phyloP scores from a whole-genome alignment of 2,329 filamentous ascomycete genomes.

The Pseudogymnoascus sp. region DNA sequence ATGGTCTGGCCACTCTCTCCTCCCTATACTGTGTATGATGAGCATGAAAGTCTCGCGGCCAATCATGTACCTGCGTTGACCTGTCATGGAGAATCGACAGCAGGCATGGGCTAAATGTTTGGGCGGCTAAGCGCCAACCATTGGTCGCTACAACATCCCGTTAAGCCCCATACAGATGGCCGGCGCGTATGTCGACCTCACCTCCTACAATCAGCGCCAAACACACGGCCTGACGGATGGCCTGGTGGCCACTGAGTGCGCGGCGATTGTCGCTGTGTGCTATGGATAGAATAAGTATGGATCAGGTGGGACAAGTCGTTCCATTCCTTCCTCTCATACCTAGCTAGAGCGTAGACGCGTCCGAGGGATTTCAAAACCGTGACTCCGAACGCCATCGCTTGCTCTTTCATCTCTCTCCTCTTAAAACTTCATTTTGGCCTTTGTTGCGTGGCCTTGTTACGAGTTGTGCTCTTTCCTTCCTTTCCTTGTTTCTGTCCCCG shows the following conservation, averaged over 20 bases:
- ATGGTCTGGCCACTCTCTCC: background rate
- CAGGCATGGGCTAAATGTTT: constrained; percentile 2
- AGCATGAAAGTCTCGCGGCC: background rate
- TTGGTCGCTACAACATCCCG: background rate
- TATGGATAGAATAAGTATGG: constrained; percentile 5
- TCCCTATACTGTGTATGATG: background rate
- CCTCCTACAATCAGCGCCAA: constrained; percentile 5
- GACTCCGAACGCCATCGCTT: constrained; percentile 1
- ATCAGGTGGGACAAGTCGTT: constrained; percentile 2
- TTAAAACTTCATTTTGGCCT: background rate
- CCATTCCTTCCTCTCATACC: background rate
- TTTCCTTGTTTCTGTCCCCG: background rate
- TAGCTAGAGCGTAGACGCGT: constrained; percentile 7
- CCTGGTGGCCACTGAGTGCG: background rate
- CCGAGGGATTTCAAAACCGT: background rate
- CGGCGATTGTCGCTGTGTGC: constrained; percentile 2
- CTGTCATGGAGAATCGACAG: constrained; percentile 2
- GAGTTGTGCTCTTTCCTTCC: background rate
- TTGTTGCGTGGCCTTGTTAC: constrained; percentile 6
- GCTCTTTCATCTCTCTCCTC: constrained; percentile 4
- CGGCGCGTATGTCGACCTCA: constrained; percentile 6
- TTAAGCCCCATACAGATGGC: constrained; percentile 5
- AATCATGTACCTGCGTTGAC: background rate
- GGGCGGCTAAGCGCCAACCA: constrained; percentile 6
- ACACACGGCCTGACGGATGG: background rate